These are phyloP conservation scores for Sphaerostilbella broomeana DNA, from an alignment of 2,329 filamentous ascomycete species.

Conservation along the genomic window DNA sequence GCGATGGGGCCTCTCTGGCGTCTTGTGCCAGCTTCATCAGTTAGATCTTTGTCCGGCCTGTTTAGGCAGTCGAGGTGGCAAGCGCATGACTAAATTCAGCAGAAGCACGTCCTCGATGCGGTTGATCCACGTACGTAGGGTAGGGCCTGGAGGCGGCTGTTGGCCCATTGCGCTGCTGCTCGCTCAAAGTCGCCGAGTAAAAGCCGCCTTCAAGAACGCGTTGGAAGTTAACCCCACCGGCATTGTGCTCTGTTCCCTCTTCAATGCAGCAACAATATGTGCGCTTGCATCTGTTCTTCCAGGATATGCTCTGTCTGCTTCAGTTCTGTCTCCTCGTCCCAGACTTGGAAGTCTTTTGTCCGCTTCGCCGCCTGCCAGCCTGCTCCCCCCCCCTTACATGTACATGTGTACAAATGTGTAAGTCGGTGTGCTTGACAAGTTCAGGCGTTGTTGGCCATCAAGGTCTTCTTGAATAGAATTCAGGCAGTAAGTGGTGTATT, in stretches of 20 bases:
- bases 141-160: slow-evolving; percentile 10
- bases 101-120: slow-evolving; percentile 1
- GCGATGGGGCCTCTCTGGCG: too few relatives aligned
- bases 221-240: slow-evolving; percentile 6
- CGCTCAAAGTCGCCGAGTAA: slow-evolving; percentile 8
- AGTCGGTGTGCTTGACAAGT: background rate
- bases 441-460: background rate
- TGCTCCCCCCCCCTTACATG: background rate
- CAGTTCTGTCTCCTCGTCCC: background rate
- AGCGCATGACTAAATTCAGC: slow-evolving; percentile 6
- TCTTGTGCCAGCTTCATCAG: slow-evolving; percentile 2
- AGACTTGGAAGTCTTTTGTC: background rate
- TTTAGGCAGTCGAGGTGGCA: slow-evolving; percentile 9
- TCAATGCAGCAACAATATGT: slow-evolving; percentile 5
- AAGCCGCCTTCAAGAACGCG: slow-evolving; percentile 9
- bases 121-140: slow-evolving; percentile 2
- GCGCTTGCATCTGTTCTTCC: background rate
- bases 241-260: background rate
- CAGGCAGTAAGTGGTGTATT: too few relatives aligned
- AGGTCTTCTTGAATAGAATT: too few relatives aligned
- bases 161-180: slow-evolving; percentile 5
- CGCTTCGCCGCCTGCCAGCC: too few relatives aligned
- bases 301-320: background rate
- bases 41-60: slow-evolving; percentile 9
- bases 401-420: slow-evolving; percentile 1